These are phyloP conservation scores for Meyerozyma smithsonii DNA, from an alignment of 1,139 yeast species.

Conservation along the genomic window DNA sequence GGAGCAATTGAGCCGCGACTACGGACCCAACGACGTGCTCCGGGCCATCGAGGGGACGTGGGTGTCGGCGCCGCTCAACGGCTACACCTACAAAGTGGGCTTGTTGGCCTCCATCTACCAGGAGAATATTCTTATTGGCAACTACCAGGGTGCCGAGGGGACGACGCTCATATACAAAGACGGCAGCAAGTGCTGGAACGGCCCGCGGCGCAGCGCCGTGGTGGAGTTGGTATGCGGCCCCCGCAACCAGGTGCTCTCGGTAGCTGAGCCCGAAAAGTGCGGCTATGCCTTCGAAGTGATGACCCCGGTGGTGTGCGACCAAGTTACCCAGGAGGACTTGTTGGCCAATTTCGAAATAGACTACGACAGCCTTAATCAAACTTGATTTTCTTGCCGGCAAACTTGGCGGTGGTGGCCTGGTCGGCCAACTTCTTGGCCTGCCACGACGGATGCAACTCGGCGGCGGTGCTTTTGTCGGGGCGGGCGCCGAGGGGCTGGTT, in stretches of 20 bases:
- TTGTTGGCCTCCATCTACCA: slow-evolving; percentile 57
- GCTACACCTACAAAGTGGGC: slow-evolving; percentile 64
- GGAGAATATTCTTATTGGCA: slow-evolving; percentile 56
- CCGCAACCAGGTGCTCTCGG: slow-evolving; percentile 50
- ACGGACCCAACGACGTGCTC: slow-evolving; percentile 63
- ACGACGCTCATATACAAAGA: slow-evolving; percentile 40
- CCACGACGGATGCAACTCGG: slow-evolving; percentile 88
- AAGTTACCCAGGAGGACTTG: slow-evolving; percentile 27
- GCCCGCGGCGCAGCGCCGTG: slow-evolving; percentile 72
- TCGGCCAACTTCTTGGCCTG: slow-evolving; percentile 75
- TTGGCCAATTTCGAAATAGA: slow-evolving; percentile 23
- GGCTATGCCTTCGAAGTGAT: slow-evolving; percentile 59
- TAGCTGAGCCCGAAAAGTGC: slow-evolving; percentile 88
- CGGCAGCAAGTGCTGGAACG: slow-evolving; percentile 96
- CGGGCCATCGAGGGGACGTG: slow-evolving; percentile 53
- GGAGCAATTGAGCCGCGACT: slow-evolving; percentile 41
- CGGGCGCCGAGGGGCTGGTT: slow-evolving; percentile 8
- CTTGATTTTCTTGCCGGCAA: slow-evolving; percentile 78
- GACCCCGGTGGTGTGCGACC: slow-evolving; percentile 69
- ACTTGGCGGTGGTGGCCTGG: slow-evolving; percentile 59
- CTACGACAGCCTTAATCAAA: slow-evolving; percentile 42
- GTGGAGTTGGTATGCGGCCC: slow-evolving; percentile 68
- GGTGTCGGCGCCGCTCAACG: slow-evolving; percentile 52
- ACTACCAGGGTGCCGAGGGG: slow-evolving; percentile 31
- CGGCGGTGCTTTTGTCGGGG: slow-evolving; percentile 9